Conservation (phyloP, 331 rosid species). For the Quercus phellos region DNA sequence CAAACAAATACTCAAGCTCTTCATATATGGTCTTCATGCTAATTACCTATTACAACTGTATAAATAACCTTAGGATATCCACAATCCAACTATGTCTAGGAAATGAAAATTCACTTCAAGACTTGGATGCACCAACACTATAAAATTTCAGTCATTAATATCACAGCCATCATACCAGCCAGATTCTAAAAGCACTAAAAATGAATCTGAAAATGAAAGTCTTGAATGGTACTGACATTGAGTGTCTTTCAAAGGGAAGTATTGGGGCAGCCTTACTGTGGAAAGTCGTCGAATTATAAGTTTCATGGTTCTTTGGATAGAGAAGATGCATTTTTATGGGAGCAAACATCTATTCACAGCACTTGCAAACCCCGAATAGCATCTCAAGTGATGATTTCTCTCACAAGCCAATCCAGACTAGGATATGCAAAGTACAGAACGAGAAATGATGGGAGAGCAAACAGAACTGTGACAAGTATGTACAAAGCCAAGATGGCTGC, state of each 20-base stretch:
- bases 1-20: slow-evolving; percentile 16
- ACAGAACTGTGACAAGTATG: slow-evolving; percentile 72
- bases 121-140: slow-evolving; percentile 10
- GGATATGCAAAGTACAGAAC: slow-evolving; percentile 93
- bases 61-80: slow-evolving; percentile 12
- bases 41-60: slow-evolving; percentile 12
- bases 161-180: slow-evolving; percentile 15
- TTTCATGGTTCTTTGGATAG: slow-evolving; percentile 6
- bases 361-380: slow-evolving; percentile 18
- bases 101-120: slow-evolving; percentile 15
- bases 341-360: slow-evolving; percentile 32
- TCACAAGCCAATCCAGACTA: slow-evolving; percentile 95
- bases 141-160: slow-evolving; percentile 8
- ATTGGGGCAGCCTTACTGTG: slow-evolving; percentile 11
- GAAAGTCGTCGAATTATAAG: slow-evolving; percentile 29
- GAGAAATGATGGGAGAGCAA: slow-evolving; percentile 91
- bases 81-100: slow-evolving; percentile 16
- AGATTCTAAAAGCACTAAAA: slow-evolving; percentile 22
- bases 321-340: slow-evolving; percentile 6
- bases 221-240: slow-evolving; percentile 6
- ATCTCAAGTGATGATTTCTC: slow-evolving; percentile 78
- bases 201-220: slow-evolving; percentile 1
- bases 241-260: slow-evolving; percentile 3
- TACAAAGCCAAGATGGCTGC: slow-evolving; percentile 83
- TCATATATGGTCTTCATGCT: not conserved